These are phyloP conservation scores for Rosa chinensis DNA, from an alignment of 306 rosid species.

Conservation along the genomic window DNA sequence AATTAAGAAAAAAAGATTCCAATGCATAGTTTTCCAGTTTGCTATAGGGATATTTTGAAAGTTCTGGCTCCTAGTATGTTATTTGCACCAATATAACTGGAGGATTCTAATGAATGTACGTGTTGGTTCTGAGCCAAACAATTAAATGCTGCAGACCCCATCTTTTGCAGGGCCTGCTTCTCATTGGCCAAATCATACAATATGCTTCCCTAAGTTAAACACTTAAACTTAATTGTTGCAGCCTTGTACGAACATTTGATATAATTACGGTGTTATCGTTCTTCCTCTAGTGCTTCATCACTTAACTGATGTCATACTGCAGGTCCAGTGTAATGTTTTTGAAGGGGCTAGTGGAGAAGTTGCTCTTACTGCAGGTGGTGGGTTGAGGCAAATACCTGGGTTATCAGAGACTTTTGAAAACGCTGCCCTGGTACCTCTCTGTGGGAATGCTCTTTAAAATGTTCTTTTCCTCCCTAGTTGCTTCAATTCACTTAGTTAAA, in stretches of 20 bases:
- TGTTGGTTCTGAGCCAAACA: conserved; percentile 6
- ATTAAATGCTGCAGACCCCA: conserved; percentile 11
- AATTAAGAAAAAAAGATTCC: not conserved
- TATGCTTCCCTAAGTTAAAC: not conserved
- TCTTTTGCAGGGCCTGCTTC: not conserved
- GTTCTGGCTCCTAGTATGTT: conserved; percentile 4
- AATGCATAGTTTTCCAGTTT: not conserved
- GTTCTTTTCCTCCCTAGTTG: not conserved
- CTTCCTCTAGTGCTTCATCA: conserved; percentile 15
- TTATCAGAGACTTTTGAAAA: conserved; percentile 61
- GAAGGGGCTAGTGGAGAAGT: conserved; percentile 82
- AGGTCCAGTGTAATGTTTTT: conserved; percentile 88
- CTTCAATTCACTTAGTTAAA: not conserved
- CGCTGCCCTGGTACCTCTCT: conserved; percentile 77
- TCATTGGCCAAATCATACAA: not conserved
- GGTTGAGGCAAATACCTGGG: conserved; percentile 86
- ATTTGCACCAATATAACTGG: conserved; percentile 3
- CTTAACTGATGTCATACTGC: conserved; percentile 32
- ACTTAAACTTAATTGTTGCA: not conserved
- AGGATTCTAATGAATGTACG: not conserved
- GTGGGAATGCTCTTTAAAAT: conserved; percentile 5
- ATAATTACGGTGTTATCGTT: conserved; percentile 6
- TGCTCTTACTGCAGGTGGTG: conserved; percentile 85
- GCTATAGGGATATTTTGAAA: conserved; percentile 13
- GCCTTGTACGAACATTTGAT: conserved; percentile 16